Evolutionary conservation across 257 asterid genomes (phyloP).

Genomic region (Solanum lycopersicoides): DNA sequence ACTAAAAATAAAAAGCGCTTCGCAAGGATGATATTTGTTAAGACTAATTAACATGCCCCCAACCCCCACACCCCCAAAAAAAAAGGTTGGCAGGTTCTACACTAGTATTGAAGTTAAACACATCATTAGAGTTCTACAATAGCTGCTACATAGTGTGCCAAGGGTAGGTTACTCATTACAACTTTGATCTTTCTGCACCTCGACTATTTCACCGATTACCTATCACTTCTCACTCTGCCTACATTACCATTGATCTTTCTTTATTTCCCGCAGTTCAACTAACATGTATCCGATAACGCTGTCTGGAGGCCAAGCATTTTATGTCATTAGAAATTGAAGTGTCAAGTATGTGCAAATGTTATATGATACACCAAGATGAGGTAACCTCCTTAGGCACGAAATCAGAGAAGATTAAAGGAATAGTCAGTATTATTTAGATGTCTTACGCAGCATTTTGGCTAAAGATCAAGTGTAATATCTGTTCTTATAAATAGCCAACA

Average conservation of each 20-base stretch:
- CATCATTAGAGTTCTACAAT: too few relatives aligned
- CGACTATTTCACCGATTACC: background rate
- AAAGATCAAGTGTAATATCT: background rate
- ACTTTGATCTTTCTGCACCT: background rate
- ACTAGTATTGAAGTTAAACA: too few relatives aligned
- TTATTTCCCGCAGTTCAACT: too few relatives aligned
- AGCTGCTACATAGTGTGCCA: background rate
- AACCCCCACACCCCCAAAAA: too few relatives aligned
- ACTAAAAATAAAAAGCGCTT: too few relatives aligned
- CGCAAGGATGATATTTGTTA: too few relatives aligned
- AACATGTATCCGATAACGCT: too few relatives aligned
- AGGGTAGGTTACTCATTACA: background rate
- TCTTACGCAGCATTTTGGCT: background rate
- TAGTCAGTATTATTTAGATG: background rate
- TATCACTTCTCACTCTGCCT: too few relatives aligned
- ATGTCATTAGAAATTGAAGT: background rate
- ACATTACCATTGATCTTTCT: too few relatives aligned
- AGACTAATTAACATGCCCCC: too few relatives aligned
- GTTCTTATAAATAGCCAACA: background rate
- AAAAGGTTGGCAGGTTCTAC: too few relatives aligned
- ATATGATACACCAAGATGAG: background rate
- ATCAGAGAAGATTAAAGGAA: background rate
- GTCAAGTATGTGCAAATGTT: background rate
- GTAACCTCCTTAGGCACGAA: background rate
- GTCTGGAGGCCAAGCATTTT: background rate